Evolutionary conservation across 2,329 filamentous ascomycete genomes (phyloP).

Genomic region (Aspergillus terreus): DNA sequence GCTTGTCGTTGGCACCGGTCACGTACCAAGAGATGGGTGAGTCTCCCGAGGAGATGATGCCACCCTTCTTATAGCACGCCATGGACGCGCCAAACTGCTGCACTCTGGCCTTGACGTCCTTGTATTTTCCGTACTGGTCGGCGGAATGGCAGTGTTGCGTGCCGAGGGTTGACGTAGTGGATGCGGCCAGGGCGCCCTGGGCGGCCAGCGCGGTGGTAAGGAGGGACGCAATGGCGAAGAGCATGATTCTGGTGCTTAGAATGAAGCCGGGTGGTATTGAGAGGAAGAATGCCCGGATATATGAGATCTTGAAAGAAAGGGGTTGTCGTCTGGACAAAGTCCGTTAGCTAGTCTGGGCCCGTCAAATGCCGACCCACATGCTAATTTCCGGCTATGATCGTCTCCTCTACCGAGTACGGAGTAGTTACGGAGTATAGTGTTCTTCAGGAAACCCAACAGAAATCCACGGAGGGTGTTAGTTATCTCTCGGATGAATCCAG

Average conservation of each 20-base stretch:
- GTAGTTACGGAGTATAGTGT: too few relatives aligned
- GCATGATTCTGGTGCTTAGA: not conserved
- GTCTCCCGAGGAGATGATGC: not conserved
- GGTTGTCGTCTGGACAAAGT: too few relatives aligned
- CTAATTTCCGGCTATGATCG: too few relatives aligned
- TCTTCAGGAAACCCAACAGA: too few relatives aligned
- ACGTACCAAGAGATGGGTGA: not conserved
- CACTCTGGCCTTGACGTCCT: not conserved
- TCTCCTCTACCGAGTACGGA: too few relatives aligned
- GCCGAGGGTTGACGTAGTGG: not conserved
- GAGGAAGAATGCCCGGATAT: too few relatives aligned
- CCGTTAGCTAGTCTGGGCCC: too few relatives aligned
- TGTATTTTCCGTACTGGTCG: not conserved
- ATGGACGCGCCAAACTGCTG: not conserved
- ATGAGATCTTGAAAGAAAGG: too few relatives aligned
- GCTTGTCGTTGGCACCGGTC: not conserved
- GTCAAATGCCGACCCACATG: too few relatives aligned
- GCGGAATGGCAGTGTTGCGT: not conserved
- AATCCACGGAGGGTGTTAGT: too few relatives aligned
- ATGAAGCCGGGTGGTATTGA: too few relatives aligned
- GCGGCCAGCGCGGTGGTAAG: not conserved
- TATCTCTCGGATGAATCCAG: too few relatives aligned
- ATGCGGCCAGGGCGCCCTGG: not conserved
- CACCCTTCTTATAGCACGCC: not conserved
- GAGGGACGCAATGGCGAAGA: not conserved